Conservation (phyloP, 768 basidiomycete genomes). For the Clavulina sp. region DNA sequence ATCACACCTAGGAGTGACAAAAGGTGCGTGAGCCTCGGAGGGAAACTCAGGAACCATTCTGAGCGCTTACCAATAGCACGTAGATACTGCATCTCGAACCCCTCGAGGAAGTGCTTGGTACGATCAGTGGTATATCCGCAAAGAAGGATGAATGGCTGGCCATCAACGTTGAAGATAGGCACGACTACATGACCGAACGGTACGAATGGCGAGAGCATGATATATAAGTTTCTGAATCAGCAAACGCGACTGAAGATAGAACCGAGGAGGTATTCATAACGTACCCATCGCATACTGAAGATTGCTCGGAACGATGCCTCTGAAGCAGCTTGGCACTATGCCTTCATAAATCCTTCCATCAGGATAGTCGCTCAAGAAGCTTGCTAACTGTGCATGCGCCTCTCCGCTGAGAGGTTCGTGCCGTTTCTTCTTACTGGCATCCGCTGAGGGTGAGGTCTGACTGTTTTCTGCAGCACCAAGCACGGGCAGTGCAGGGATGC, state of each 20-base stretch:
- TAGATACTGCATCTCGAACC: conserved; percentile 78
- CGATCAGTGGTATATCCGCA: conserved; percentile 76
- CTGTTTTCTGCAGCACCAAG: conserved; percentile 16
- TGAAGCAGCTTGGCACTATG: conserved; percentile 65
- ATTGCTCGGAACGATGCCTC: conserved; percentile 59
- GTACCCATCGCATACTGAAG: conserved; percentile 79
- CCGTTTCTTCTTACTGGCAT: conserved; percentile 1
- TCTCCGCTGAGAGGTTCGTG: conserved; percentile 38
- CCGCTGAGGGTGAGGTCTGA: background rate
- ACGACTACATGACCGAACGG: conserved; percentile 34
- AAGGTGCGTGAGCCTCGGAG: no score
- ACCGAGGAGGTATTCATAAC: conserved; percentile 14
- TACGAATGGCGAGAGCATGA: conserved; percentile 4
- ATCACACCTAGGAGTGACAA: no score
- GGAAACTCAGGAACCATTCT: no score
- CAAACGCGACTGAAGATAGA: no score
- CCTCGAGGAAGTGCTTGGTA: conserved; percentile 68
- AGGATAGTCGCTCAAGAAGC: conserved; percentile 61
- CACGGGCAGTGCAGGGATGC: conserved; percentile 18
- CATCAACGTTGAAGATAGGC: conserved; percentile 85
- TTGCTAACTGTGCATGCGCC: conserved; percentile 57
- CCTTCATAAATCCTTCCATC: conserved; percentile 82
- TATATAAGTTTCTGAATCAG: background rate
- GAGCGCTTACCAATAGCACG: no score
- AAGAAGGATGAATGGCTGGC: conserved; percentile 75